A percentile compares a stretch with the other conserved stretches of the same genome.
These are phyloP conservation scores for Mycena indigotica DNA, from an alignment of 768 basidiomycete genomes.

Conservation along the genomic window DNA sequence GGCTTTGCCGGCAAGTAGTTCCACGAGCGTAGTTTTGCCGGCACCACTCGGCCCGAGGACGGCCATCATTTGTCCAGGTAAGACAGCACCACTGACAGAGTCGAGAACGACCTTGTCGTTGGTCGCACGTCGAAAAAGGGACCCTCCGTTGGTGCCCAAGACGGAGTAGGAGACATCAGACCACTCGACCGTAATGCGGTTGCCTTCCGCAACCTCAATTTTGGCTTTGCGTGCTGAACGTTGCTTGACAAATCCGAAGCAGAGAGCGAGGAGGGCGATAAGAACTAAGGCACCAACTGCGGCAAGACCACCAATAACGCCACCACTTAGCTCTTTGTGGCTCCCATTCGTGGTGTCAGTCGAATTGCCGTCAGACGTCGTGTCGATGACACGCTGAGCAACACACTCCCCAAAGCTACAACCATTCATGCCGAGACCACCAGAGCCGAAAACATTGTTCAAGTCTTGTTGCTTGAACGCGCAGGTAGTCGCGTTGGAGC, in stretches of 20 bases:
- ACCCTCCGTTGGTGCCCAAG: conserved; percentile 27
- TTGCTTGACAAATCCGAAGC: conserved; percentile 64
- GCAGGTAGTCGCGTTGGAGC: conserved; percentile 64
- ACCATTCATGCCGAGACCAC: conserved; percentile 69
- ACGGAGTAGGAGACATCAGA: conserved; percentile 67
- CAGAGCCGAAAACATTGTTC: conserved; percentile 67
- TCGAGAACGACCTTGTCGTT: conserved; percentile 72
- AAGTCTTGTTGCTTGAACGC: conserved; percentile 75
- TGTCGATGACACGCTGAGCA: conserved; percentile 74
- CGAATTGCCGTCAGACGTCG: conserved; percentile 37
- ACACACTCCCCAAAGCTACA: conserved; percentile 93
- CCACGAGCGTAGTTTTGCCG: conserved; percentile 90
- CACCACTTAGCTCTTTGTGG: conserved; percentile 57
- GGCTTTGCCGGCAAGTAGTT: conserved; percentile 81
- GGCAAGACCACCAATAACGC: conserved; percentile 89
- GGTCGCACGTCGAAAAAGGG: conserved; percentile 24
- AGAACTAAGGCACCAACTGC: conserved; percentile 73
- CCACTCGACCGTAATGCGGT: conserved; percentile 73
- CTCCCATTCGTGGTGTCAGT: conserved; percentile 29
- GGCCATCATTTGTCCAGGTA: conserved; percentile 85
- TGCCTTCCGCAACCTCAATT: conserved; percentile 40
- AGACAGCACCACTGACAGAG: conserved; percentile 66
- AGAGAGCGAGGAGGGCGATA: conserved; percentile 58
- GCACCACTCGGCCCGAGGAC: conserved; percentile 90
- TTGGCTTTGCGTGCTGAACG: conserved; percentile 56